Conservation (phyloP, 768 basidiomycete species). For the Psilocybe cyanescens region DNA sequence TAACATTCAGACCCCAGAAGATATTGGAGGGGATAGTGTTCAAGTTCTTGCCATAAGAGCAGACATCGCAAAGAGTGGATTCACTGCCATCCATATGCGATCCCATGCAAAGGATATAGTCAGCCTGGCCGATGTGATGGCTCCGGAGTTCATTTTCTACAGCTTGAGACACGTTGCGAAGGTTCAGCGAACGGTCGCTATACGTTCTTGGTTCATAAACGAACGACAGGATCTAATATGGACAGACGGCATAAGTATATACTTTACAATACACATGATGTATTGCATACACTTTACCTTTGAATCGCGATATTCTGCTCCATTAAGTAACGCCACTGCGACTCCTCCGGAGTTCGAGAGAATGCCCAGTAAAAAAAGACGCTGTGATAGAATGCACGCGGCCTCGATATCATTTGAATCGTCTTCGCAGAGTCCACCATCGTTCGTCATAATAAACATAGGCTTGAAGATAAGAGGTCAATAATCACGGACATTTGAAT, state of each 20-base stretch:
- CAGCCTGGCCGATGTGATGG: not conserved
- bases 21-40: not conserved
- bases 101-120: not conserved
- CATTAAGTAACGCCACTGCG: slow-evolving; percentile 53
- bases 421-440: slow-evolving; percentile 41
- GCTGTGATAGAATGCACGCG: slow-evolving; percentile 45
- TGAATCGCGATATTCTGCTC: slow-evolving; percentile 62
- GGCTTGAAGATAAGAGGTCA: slow-evolving; percentile 42
- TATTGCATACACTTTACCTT: slow-evolving; percentile 43
- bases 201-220: slow-evolving; percentile 43
- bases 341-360: slow-evolving; percentile 44
- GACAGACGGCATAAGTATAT: not conserved
- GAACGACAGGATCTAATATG: slow-evolving; percentile 58
- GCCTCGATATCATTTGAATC: slow-evolving; percentile 13
- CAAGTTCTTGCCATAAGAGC: too few relatives aligned
- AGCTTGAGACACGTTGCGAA: not conserved
- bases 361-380: slow-evolving; percentile 52
- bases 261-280: not conserved
- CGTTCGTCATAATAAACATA: slow-evolving; percentile 67
- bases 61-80: not conserved
- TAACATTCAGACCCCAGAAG: slow-evolving; percentile 1
- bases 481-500: not conserved
- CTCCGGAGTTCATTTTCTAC: not conserved
- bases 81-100: not conserved
- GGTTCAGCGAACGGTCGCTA: slow-evolving; percentile 11